A percentile compares a stretch with the other conserved stretches of the same genome.
phyloP scores from a whole-genome alignment of 2,329 filamentous ascomycete species.

The Exserohilum turcica region DNA sequence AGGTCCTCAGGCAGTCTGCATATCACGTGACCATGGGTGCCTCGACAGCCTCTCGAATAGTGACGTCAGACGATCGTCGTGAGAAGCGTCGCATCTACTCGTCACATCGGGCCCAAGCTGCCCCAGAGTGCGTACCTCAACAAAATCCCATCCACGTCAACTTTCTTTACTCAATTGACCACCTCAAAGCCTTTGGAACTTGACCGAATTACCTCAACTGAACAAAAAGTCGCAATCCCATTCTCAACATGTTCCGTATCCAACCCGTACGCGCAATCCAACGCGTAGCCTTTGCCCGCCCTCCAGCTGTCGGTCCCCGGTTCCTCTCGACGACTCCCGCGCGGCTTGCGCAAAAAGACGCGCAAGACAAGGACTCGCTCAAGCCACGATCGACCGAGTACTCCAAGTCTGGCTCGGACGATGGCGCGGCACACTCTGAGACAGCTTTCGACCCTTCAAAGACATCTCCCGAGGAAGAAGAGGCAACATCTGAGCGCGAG shows the following conservation, averaged over 20 bases:
- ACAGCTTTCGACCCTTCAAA: slow-evolving; percentile 72
- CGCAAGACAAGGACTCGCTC: slow-evolving; percentile 62
- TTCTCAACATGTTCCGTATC: slow-evolving; percentile 33
- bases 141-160: too few relatives aligned
- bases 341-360: slow-evolving; percentile 48
- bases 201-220: neutral
- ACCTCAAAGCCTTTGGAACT: neutral
- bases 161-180: neutral
- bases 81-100: slow-evolving; percentile 13
- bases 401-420: slow-evolving; percentile 69
- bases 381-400: slow-evolving; percentile 70
- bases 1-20: neutral
- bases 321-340: slow-evolving; percentile 31
- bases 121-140: slow-evolving; percentile 2
- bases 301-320: slow-evolving; percentile 18
- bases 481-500: slow-evolving; percentile 46
- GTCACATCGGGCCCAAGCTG: slow-evolving; percentile 5
- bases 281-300: slow-evolving; percentile 20
- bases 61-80: slow-evolving; percentile 2
- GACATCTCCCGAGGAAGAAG: slow-evolving; percentile 69
- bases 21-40: neutral
- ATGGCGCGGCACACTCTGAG: slow-evolving; percentile 60
- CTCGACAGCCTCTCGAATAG: neutral
- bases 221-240: neutral
- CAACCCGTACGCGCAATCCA: slow-evolving; percentile 28